These are phyloP conservation scores for Phytophthora pluvialis DNA, from an alignment of 352 stramenopile genomes.

Conservation along the genomic window DNA sequence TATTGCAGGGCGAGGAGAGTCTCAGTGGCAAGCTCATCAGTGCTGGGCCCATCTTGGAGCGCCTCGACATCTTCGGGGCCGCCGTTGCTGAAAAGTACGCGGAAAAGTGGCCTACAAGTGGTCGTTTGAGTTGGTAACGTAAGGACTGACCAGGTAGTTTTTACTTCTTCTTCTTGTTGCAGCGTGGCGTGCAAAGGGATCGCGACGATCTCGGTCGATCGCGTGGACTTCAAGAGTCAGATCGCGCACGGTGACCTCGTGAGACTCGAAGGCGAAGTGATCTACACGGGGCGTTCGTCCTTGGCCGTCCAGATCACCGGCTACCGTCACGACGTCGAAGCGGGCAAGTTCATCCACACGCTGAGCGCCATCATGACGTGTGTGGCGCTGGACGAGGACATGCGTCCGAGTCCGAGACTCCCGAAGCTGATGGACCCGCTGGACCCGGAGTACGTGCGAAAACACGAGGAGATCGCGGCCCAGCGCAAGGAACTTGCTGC, in stretches of 20 bases:
- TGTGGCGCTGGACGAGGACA: conserved; percentile 71
- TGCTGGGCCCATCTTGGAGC: conserved; percentile 54
- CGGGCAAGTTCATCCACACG: conserved; percentile 70
- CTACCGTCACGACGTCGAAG: conserved; percentile 72
- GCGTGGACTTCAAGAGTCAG: conserved; percentile 70
- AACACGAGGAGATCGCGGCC: conserved; percentile 59
- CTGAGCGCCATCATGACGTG: conserved; percentile 78
- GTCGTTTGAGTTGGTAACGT: no score
- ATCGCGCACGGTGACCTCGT: conserved; percentile 71
- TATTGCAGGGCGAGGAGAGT: conserved; percentile 54
- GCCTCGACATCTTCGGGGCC: conserved; percentile 68
- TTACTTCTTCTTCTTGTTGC: neutral
- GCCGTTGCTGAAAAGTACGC: conserved; percentile 69
- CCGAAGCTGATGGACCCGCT: conserved; percentile 50
- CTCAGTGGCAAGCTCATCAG: conserved; percentile 60
- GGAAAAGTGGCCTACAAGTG: neutral
- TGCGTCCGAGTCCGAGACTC: conserved; percentile 58
- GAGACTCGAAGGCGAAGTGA: conserved; percentile 66
- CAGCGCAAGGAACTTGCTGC: conserved; percentile 69
- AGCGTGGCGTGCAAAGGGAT: conserved; percentile 64
- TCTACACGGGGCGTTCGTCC: conserved; percentile 66
- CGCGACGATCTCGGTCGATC: conserved; percentile 72
- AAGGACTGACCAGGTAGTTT: no score
- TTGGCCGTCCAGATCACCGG: conserved; percentile 68
- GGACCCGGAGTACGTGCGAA: conserved; percentile 51